These are phyloP conservation scores for Diplosphaera chodatii DNA, from an alignment of 139 green algal species.

Conservation along the genomic window DNA sequence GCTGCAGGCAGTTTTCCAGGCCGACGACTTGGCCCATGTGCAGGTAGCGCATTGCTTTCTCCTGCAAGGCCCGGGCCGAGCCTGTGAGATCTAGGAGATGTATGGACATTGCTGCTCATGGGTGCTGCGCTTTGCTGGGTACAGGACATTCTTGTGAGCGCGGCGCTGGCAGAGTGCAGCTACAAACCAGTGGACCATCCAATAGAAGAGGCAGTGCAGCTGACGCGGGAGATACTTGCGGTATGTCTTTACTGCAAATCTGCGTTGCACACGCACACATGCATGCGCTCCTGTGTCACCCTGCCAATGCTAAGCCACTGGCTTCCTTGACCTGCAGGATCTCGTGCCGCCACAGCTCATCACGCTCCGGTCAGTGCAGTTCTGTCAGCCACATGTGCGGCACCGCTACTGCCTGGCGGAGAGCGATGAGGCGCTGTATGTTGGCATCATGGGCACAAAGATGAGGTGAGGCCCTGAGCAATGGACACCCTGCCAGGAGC, in stretches of 20 bases:
- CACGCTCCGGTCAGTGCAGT: constrained; percentile 41
- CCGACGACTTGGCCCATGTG: neutral
- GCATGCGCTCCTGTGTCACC: too few relatives aligned
- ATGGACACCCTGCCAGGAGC: too few relatives aligned
- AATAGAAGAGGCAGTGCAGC: neutral
- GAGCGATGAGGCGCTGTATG: constrained; percentile 35
- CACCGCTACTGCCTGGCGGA: constrained; percentile 59
- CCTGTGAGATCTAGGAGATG: too few relatives aligned
- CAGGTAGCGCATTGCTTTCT: neutral
- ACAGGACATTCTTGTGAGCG: neutral
- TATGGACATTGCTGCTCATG: too few relatives aligned
- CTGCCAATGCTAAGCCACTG: too few relatives aligned
- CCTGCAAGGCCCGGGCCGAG: too few relatives aligned
- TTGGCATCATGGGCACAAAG: constrained; percentile 72
- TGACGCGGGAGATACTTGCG: neutral
- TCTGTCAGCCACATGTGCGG: constrained; percentile 20
- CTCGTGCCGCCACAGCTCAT: constrained; percentile 13
- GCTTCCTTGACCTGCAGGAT: neutral
- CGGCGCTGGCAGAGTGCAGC: neutral
- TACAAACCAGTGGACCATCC: neutral
- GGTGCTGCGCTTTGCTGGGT: too few relatives aligned
- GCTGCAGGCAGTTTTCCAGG: neutral
- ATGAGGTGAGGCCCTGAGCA: too few relatives aligned
- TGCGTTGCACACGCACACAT: too few relatives aligned
- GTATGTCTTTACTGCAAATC: too few relatives aligned